Evolutionary conservation across 768 basidiomycete species (phyloP), one percentile per base, ranked within the genome.

Genomic region (Lentinula guzmanii): DNA sequence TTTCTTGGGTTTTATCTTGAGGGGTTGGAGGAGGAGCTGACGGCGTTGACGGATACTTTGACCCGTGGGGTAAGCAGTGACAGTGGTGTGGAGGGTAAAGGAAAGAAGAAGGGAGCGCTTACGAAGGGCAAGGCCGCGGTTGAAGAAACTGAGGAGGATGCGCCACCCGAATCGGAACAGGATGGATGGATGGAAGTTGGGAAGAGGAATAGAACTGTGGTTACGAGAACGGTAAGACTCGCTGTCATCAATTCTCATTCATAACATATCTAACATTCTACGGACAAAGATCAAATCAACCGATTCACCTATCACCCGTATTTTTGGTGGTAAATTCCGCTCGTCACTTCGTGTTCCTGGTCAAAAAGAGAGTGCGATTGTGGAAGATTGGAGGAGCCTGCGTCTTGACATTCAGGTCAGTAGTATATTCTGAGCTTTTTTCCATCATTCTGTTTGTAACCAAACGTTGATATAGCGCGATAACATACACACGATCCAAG

Each of bases 1-100:
- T 98, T 97, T 72, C 79, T 98, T n/a, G 96, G 96, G 3, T 98
- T 97, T 75, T 96, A 93, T 75, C 79, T 98, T 28, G 94, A 98
- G 67, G 91, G 94, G 0, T 77, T 99, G 5, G 93, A 96, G 71
- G 96, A 99, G 70, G 96, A 98, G 75, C 70, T 98, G 10, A 74
- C 18, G 53, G 18, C 37, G 13, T 28, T 41, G 53, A 37, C 15
- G 53, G 53, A 39, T 37, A 21, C 10, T 41, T 21, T 37, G 53
- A 21, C 34, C 15, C 16, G 21, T 7, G n/a, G 10, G 6, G 35
- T 6, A 15, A 21, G 33, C 3, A 15, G 34, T 2, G 28, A 28
- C 3, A 18, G 13, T 34, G n/a, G 13, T 62, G 31, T 62, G 63
- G 13, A 50, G 55, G 39, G 42, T 1, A 54, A 54, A 21, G 24